A percentile compares a stretch with the other conserved stretches of the same genome.
Conservation (phyloP, 2,329 filamentous ascomycete species). For the Fusarium oligoseptatum region DNA sequence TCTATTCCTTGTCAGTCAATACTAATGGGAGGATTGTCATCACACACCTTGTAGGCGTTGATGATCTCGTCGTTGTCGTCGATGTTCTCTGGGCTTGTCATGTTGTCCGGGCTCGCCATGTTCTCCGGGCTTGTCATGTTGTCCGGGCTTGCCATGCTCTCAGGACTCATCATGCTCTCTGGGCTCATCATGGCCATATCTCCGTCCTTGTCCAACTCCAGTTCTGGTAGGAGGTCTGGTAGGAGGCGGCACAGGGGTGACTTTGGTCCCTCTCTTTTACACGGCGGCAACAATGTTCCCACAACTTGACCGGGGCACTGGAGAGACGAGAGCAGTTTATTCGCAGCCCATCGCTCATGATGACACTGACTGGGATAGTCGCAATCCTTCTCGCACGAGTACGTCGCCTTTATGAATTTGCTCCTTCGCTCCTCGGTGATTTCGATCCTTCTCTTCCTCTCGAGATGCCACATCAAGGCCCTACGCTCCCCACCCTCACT, state of each 20-base stretch:
- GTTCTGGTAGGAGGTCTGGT: slow-evolving; percentile 20
- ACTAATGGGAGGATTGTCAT: neutral
- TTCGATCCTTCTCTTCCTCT: neutral
- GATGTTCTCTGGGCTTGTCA: slow-evolving; percentile 5
- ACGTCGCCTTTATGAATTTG: slow-evolving; percentile 14
- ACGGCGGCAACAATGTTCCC: neutral
- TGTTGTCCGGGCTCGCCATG: neutral
- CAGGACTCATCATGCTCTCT: neutral
- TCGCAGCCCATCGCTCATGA: slow-evolving; percentile 11
- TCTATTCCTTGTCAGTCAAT: neutral
- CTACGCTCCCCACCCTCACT: neutral
- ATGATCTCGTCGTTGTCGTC: slow-evolving; percentile 13
- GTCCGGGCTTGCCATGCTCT: neutral
- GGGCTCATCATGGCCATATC: slow-evolving; percentile 2
- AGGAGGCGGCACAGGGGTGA: slow-evolving; percentile 23
- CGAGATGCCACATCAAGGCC: neutral
- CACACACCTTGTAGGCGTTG: slow-evolving; percentile 1
- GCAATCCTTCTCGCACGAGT: slow-evolving; percentile 42
- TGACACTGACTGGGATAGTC: slow-evolving; percentile 43
- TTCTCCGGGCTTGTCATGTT: slow-evolving; percentile 9
- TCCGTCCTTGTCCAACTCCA: neutral
- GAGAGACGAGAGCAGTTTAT: neutral
- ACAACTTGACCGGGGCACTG: neutral
- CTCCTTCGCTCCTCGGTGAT: neutral
- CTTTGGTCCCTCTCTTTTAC: neutral